Percentiles rank a stretch among this genome's conserved stretches.
These are phyloP conservation scores for Suillus tomentosus DNA, from an alignment of 768 basidiomycete genomes.

Conservation along the genomic window DNA sequence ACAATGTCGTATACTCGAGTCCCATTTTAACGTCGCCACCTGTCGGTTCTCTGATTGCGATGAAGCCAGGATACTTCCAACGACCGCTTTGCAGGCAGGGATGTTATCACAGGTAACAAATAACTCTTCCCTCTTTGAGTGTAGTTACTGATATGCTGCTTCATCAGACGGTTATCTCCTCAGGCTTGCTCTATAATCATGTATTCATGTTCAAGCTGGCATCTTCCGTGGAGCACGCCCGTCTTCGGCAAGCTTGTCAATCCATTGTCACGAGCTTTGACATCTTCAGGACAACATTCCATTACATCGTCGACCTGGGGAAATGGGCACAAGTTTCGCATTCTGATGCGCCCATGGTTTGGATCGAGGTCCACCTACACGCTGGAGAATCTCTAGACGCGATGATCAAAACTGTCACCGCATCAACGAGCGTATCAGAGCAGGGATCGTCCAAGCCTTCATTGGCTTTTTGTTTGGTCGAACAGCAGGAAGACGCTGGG, in stretches of 20 bases:
- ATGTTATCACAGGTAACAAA: constrained; percentile 49
- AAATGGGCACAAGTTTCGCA: constrained; percentile 34
- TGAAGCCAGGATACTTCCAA: constrained; percentile 38
- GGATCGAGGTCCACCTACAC: constrained; percentile 23
- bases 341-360: constrained; percentile 23
- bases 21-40: constrained; percentile 15
- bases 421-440: constrained; percentile 19
- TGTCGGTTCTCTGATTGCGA: constrained; percentile 32
- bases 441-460: constrained; percentile 33
- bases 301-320: constrained; percentile 40
- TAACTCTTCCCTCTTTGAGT: background rate
- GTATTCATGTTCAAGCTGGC: constrained; percentile 29
- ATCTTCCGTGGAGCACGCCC: constrained; percentile 25
- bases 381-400: constrained; percentile 16
- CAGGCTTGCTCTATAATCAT: constrained; percentile 35
- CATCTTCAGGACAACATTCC: constrained; percentile 51
- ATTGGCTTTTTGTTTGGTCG: constrained; percentile 6
- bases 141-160: background rate
- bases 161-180: constrained; percentile 30
- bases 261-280: constrained; percentile 33
- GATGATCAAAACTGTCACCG: constrained; percentile 17
- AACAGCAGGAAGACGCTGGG: background rate
- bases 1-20: constrained; percentile 6
- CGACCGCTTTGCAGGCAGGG: constrained; percentile 48
- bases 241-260: constrained; percentile 41